Evolutionary conservation across 2,329 filamentous ascomycete species (phyloP), one percentile per base, ranked within the genome.

Genomic region (Ceratocystis variospora): DNA sequence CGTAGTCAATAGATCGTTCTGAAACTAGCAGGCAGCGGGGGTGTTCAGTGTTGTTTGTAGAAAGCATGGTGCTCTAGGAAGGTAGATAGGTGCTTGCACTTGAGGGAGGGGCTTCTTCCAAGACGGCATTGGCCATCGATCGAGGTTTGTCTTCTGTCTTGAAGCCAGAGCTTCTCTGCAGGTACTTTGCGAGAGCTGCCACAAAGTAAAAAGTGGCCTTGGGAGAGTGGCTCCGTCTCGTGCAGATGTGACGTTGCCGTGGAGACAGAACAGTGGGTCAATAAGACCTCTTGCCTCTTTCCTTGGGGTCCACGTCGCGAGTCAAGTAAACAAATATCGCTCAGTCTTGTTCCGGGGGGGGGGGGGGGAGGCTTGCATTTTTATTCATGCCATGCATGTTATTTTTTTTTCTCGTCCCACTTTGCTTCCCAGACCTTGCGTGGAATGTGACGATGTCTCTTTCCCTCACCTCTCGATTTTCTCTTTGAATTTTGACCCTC

Each of bases 301-400:
- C 53, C 53, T n/a, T 33, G 7, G 7, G 53, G n/a, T 33, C 46
- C 61, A 63, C 44, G 61, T 63, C 61, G 22, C 44, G 41, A 45
- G 46, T 25, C 15, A 63, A 63, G 61, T 63, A 63, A 63, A 63
- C 61, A 63, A 59, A 63, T 63, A 17, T 63, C 61, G 44, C 61
- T 50, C 48, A 41, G 37, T 41, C 12, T 41, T 41, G 37, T 41
- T 41, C 12, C 37, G 8, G 4, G 37, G 37, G 37, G 33, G 10
- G 8, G 33, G 10, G 37, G 33, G 22, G 22, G 22, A 2, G 33
- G 33, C 37, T 37, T 37, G 37, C 8, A 28, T 25, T 53, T 53
- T 28, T 7, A 12, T 53, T 25, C 19, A 1, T 53, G 19, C 12
- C 12, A 22, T 25, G 5, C 12, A 22, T 25, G 5, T 48, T 48